Base-by-base conservation (phyloP, 2,329 filamentous ascomycete genomes). In the Venturia oleaginea region DNA sequence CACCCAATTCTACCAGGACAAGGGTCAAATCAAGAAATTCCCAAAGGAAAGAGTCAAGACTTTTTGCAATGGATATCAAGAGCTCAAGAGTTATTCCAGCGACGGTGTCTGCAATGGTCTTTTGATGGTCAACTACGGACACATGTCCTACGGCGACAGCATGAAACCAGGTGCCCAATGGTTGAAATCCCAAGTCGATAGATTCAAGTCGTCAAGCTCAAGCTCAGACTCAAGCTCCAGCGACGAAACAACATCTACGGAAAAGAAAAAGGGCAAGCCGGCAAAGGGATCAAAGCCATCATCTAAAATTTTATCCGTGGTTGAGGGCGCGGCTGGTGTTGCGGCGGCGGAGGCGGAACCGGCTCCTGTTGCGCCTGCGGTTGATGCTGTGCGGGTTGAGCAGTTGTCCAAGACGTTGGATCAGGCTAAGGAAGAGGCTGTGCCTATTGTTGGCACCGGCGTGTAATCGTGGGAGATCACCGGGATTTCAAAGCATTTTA, bases 91-190 rank as follows among this genome's bases (percentile, higher is more conserved):
- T 42, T 19, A 40, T 5, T 54, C 62, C 1, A 68, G 68, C 2
- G 76, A 77, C 66, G 65, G 70, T 1, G 75, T 77, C 3, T 77
- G 75, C 65, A 51, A 65, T 19, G 75, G 76, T 15, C 78, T 78
- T 0, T 69, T 77, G 22, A 72, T 66, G 0, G 69, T 75, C n/a
- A 62, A 59, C 66, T 40, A 30, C 32, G 64, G 64, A 17, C 64
- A 65, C 48, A 54, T 43, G 30, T 65, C 65, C 3, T 32, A 34
- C 48, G 54, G 37, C 19, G 48, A 65, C 27, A 59, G 42, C 24
- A 51, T 59, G 32, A 42, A 38, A 22, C 30, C 37, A 24, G 64
- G 40, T 6, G 38, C 61, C 1, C 2, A 19, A 11, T 65, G 38
- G n/a, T 37, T 65, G 30, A 48, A 43, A 32, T n/a, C 5, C 2